Conservation (phyloP, 257 asterid genomes). For the Salvia rosmarinus region DNA sequence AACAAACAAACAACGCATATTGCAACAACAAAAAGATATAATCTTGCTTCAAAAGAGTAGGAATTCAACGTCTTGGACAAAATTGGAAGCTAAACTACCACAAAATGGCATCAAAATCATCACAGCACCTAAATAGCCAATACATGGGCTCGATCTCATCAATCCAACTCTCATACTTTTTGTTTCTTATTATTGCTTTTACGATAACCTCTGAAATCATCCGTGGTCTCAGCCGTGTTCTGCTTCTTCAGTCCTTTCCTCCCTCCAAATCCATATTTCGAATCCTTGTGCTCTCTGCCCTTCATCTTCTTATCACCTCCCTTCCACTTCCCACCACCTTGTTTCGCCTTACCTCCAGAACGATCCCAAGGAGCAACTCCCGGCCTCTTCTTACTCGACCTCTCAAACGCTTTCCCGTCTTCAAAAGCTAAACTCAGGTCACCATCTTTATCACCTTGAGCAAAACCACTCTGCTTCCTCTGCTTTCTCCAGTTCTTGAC, state of each 20-base stretch:
- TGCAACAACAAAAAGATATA: neutral
- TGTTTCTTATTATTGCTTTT: slow-evolving; percentile 55
- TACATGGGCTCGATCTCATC: neutral
- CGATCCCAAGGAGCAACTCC: slow-evolving; percentile 88
- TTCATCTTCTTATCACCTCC: slow-evolving; percentile 55
- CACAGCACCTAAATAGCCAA: neutral
- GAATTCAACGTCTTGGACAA: neutral
- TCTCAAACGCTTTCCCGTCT: slow-evolving; percentile 65
- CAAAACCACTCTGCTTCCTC: slow-evolving; percentile 76
- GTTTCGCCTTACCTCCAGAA: slow-evolving; percentile 69
- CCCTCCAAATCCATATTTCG: slow-evolving; percentile 90
- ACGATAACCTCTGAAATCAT: slow-evolving; percentile 54
- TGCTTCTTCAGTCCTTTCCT: slow-evolving; percentile 89
- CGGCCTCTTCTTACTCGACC: slow-evolving; percentile 66
- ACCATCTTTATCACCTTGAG: slow-evolving; percentile 36
- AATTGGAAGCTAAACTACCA: slow-evolving; percentile 8
- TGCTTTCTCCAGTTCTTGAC: slow-evolving; percentile 97
- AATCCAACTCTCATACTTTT: slow-evolving; percentile 39
- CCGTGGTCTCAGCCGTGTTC: slow-evolving; percentile 79
- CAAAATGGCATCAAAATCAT: slow-evolving; percentile 20
- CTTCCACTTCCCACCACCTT: slow-evolving; percentile 48
- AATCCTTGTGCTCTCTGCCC: slow-evolving; percentile 54
- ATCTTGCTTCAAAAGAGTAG: neutral
- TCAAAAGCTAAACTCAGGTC: slow-evolving; percentile 65
- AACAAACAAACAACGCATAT: neutral